Percentiles rank a stretch among this genome's conserved stretches.
These are phyloP conservation scores for Tolypocladium inflatum DNA, from an alignment of 2,329 filamentous ascomycete genomes.

Conservation along the genomic window DNA sequence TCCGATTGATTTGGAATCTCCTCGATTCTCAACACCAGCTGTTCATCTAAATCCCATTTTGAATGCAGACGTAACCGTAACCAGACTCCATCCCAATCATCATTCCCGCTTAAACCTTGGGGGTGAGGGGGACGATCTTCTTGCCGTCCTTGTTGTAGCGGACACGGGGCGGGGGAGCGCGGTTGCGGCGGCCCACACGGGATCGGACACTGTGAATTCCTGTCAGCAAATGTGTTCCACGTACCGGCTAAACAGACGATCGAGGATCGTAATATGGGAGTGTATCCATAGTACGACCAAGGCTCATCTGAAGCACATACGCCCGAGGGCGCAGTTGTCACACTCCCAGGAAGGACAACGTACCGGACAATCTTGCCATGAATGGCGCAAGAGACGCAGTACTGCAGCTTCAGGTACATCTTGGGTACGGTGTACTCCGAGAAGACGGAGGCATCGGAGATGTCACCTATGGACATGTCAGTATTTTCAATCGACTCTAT, in stretches of 20 bases:
- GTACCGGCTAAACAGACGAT: conserved; percentile 11
- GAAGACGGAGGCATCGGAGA: conserved; percentile 99
- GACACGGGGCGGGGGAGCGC: conserved; percentile 92
- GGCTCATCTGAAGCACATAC: conserved; percentile 49
- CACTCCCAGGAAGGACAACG: conserved; percentile 50
- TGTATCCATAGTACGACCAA: conserved; percentile 42
- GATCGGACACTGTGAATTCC: conserved; percentile 73
- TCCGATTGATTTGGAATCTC: conserved; percentile 14
- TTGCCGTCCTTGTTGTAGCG: conserved; percentile 99
- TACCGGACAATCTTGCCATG: conserved; percentile 99
- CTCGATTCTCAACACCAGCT: conserved; percentile 19
- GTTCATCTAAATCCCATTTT: conserved; percentile 25
- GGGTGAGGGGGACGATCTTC: conserved; percentile 80
- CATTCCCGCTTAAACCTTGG: conserved; percentile 26
- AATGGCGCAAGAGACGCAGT: conserved; percentile 99
- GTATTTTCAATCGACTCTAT: neutral
- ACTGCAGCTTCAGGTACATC: conserved; percentile 99
- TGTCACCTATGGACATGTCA: conserved; percentile 67
- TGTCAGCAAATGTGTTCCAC: conserved; percentile 31
- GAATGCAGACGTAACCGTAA: conserved; percentile 28
- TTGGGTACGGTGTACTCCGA: conserved; percentile 98
- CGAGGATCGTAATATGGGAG: conserved; percentile 10
- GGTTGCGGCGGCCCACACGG: conserved; percentile 93
- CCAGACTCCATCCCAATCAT: conserved; percentile 27
- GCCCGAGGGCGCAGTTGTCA: conserved; percentile 45